These are phyloP conservation scores for Gelatoporia subvermispora DNA, from an alignment of 768 basidiomycete genomes.

Conservation along the genomic window DNA sequence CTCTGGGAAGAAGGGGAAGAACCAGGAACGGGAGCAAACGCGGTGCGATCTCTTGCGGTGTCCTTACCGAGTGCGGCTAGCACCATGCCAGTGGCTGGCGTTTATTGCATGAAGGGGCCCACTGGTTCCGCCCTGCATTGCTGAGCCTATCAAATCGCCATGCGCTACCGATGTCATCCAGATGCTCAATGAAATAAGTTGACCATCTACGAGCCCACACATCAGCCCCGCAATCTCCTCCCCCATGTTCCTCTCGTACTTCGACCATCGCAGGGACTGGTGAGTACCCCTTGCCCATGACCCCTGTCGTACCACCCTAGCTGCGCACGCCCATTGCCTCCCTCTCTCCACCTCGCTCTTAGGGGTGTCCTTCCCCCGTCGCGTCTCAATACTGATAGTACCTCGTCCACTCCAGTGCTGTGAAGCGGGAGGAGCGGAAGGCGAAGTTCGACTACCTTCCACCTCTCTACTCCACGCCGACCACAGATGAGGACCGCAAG, in stretches of 20 bases:
- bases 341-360: neutral
- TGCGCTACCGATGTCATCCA: too few species aligned
- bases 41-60: too few species aligned
- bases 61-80: too few species aligned
- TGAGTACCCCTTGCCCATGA: constrained; percentile 5
- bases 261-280: constrained; percentile 10
- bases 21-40: too few species aligned
- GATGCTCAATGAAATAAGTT: too few species aligned
- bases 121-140: too few species aligned
- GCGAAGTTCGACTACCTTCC: constrained; percentile 26
- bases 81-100: too few species aligned
- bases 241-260: constrained; percentile 8
- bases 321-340: neutral
- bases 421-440: constrained; percentile 31
- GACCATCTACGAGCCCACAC: neutral
- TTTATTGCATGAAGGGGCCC: too few species aligned
- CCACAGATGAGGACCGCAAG: constrained; percentile 30
- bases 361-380: neutral
- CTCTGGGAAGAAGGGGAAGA: too few species aligned
- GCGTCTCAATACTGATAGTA: constrained; percentile 1
- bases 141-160: too few species aligned
- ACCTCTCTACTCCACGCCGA: constrained; percentile 21
- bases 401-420: constrained; percentile 17
- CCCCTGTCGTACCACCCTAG: neutral
- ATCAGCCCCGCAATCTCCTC: neutral